Evolutionary conservation across 192 early-diverging fungal genomes (phyloP).

Genomic region (Backusella macrospora): DNA sequence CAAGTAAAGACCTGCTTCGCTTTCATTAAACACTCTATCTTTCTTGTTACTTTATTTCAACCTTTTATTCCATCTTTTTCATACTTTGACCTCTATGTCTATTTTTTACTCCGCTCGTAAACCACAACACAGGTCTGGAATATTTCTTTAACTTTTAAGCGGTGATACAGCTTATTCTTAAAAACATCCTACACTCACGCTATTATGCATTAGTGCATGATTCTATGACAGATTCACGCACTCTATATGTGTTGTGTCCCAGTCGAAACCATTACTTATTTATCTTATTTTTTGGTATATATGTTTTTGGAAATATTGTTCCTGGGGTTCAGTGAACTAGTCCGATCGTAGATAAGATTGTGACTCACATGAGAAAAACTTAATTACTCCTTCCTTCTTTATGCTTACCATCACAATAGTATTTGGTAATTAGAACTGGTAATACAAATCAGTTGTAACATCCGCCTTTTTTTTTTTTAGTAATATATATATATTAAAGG

Average conservation of each 20-base stretch:
- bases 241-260: neutral
- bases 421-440: neutral
- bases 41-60: neutral
- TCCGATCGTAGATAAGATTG: conserved; percentile 22
- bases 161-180: neutral
- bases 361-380: conserved; percentile 19
- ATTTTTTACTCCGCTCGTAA: neutral
- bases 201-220: conserved; percentile 4
- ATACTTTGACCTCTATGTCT: neutral
- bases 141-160: neutral
- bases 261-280: neutral
- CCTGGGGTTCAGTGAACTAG: conserved; percentile 4
- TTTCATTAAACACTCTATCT: neutral
- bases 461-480: neutral
- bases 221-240: neutral
- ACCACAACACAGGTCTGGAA: neutral
- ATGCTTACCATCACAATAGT: neutral
- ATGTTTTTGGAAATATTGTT: conserved; percentile 5
- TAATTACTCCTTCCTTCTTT: conserved; percentile 3
- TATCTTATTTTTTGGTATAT: neutral
- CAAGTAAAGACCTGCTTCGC: neutral
- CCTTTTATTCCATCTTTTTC: neutral
- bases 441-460: conserved; percentile 5
- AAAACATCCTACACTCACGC: neutral
- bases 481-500: neutral